Percentiles rank a stretch among this genome's conserved stretches.
phyloP scores from a whole-genome alignment of 2,329 filamentous ascomycete species.

The Huntiella savannae region DNA sequence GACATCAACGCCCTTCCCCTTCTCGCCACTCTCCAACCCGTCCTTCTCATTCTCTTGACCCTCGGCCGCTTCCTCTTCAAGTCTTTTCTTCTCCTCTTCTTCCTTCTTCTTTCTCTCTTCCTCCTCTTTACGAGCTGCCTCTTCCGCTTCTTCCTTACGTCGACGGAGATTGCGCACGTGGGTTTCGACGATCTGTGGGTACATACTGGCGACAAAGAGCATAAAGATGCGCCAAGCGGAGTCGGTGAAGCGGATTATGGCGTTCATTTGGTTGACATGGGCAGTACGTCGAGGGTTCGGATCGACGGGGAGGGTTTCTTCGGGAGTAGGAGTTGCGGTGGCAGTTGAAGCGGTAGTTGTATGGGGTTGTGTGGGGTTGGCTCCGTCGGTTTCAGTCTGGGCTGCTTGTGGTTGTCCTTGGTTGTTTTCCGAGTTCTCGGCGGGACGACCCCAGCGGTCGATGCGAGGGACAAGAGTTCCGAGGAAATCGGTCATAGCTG shows the following conservation, averaged over 20 bases:
- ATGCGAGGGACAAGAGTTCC: slow-evolving; percentile 34
- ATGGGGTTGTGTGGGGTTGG: no score
- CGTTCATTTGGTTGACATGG: slow-evolving; percentile 25
- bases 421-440: slow-evolving; percentile 14
- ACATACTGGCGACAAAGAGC: slow-evolving; percentile 46
- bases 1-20: neutral
- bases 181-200: slow-evolving; percentile 44
- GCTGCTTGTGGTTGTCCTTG: slow-evolving; percentile 12
- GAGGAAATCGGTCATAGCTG: slow-evolving; percentile 27
- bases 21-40: neutral
- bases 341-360: no score
- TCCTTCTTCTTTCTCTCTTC: slow-evolving; percentile 5
- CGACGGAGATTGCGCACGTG: slow-evolving; percentile 33
- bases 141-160: slow-evolving; percentile 15
- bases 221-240: slow-evolving; percentile 36
- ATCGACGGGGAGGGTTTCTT: neutral
- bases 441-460: slow-evolving; percentile 20
- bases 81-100: slow-evolving; percentile 1
- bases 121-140: slow-evolving; percentile 14
- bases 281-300: slow-evolving; percentile 31
- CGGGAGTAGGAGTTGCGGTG: slow-evolving; percentile 14
- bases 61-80: neutral
- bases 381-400: no score
- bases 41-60: neutral
- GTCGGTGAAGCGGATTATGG: slow-evolving; percentile 26